Evolutionary conservation across 257 asterid genomes (phyloP), one percentile per base, ranked within the genome.

Genomic region (Fraxinus cuspidata): DNA sequence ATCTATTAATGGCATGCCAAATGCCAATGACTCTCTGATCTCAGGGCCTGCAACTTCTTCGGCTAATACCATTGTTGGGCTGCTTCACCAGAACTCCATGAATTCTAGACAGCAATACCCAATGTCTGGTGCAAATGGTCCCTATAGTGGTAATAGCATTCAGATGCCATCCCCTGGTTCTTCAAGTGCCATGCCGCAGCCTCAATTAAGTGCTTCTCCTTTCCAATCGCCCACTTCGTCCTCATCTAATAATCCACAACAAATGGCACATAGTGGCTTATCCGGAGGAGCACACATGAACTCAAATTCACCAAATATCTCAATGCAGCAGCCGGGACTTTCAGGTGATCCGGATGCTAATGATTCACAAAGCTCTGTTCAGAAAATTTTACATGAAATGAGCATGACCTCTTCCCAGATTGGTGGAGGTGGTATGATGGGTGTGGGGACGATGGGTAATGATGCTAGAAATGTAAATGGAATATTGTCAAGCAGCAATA

Each of bases 341-440:
- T 10, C 47, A 40, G 47, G 47, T 69, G 94, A 89, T 5, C 74
- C 86, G 7, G 97, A 90, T 79, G 92, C 89, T 10, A 90, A 85
- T 28, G 99, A 96, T 51, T 85, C 98, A 6, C 97, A 94, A 67
- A 92, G 96, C 82, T 92, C 98, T 0, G 98, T 92, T 29, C 96
- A 94, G 88, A 92, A 94, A 86, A 92, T 94, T 73, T 83, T 94
- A 82, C 93, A 89, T 1, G 92, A 91, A 69, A 89, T 94, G 94
- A 86, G 90, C 95, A 88, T 91, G 97, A 82, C 97, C 27, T 25
- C 69, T 25, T 83, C 94, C 13, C 96, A 94, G 77, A 85, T 89
- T 42, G 88, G 82, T 64, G 94, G 87, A 42, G 87, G 86, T 71
- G 83, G 95, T 77, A 81, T 87, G 84, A 79, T 86, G 84, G 86